Conservation (phyloP, 176 grass and related monocot species). For the Rhynchospora breviuscula region DNA sequence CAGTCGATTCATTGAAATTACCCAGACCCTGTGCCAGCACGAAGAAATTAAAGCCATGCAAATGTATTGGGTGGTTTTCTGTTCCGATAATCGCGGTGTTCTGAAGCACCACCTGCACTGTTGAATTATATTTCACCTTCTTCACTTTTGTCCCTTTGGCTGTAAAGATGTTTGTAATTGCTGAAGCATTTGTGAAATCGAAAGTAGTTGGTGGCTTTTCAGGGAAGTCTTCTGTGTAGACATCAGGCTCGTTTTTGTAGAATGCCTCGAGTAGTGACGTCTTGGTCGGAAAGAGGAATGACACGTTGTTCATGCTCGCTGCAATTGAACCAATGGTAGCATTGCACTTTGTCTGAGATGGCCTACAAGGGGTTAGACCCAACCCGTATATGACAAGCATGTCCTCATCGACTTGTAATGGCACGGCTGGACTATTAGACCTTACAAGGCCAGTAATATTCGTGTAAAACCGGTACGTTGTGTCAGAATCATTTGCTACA, state of each 20-base stretch:
- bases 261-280: conserved; percentile 42
- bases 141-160: conserved; percentile 35
- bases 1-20: conserved; percentile 32
- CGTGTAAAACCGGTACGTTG: conserved; percentile 43
- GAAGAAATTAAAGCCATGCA: conserved; percentile 63
- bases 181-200: conserved; percentile 38
- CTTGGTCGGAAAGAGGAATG: conserved; percentile 40
- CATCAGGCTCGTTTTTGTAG: neutral
- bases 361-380: conserved; percentile 19
- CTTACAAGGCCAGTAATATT: conserved; percentile 33
- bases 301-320: conserved; percentile 65
- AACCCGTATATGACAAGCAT: conserved; percentile 56
- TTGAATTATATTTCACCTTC: conserved; percentile 36
- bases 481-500: conserved; percentile 11
- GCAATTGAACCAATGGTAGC: neutral
- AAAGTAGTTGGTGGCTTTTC: conserved; percentile 34
- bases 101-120: conserved; percentile 67
- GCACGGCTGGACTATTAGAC: conserved; percentile 26
- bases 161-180: neutral
- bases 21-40: conserved; percentile 58
- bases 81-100: conserved; percentile 48
- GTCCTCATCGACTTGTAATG: conserved; percentile 36
- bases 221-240: conserved; percentile 64
- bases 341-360: conserved; percentile 30
- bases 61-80: conserved; percentile 71